These are phyloP conservation scores for Umbelopsis ramanniana DNA, from an alignment of 192 early-diverging fungal genomes.

Conservation along the genomic window DNA sequence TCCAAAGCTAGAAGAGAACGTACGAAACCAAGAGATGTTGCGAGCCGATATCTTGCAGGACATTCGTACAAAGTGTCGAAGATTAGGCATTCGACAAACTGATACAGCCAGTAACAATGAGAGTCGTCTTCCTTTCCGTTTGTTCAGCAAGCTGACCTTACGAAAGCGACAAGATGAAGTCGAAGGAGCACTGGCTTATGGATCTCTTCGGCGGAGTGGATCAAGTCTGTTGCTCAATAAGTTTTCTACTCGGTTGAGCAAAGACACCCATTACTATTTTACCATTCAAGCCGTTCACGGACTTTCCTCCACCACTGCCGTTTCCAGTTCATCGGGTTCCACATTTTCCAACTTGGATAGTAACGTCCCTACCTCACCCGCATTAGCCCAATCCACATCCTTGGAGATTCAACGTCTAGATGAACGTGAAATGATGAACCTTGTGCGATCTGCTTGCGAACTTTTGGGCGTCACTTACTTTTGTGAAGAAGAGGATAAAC, in stretches of 20 bases:
- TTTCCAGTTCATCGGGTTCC: constrained; percentile 16
- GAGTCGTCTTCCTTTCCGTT: neutral
- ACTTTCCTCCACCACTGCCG: constrained; percentile 18
- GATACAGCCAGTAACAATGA: constrained; percentile 19
- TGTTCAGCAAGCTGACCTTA: constrained; percentile 7
- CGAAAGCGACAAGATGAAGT: constrained; percentile 14
- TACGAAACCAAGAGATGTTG: constrained; percentile 19
- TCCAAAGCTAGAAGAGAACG: constrained; percentile 24
- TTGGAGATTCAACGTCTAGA: constrained; percentile 16
- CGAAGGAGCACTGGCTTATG: constrained; percentile 10
- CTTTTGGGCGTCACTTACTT: constrained; percentile 39
- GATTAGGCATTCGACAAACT: constrained; percentile 25
- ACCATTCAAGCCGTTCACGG: constrained; percentile 25
- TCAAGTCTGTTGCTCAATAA: neutral
- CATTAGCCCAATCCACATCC: constrained; percentile 1
- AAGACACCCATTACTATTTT: constrained; percentile 21
- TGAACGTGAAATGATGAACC: constrained; percentile 32
- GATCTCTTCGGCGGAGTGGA: constrained; percentile 17
- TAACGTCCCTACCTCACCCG: constrained; percentile 9
- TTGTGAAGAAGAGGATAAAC: constrained; percentile 18
- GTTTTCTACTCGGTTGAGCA: constrained; percentile 22
- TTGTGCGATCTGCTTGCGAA: constrained; percentile 30
- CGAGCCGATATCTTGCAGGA: constrained; percentile 24
- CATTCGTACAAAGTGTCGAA: constrained; percentile 22
- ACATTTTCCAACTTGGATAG: constrained; percentile 17